Base-by-base conservation (phyloP, 2,329 filamentous ascomycete species). In the Ophiostoma tasmaniense region DNA sequence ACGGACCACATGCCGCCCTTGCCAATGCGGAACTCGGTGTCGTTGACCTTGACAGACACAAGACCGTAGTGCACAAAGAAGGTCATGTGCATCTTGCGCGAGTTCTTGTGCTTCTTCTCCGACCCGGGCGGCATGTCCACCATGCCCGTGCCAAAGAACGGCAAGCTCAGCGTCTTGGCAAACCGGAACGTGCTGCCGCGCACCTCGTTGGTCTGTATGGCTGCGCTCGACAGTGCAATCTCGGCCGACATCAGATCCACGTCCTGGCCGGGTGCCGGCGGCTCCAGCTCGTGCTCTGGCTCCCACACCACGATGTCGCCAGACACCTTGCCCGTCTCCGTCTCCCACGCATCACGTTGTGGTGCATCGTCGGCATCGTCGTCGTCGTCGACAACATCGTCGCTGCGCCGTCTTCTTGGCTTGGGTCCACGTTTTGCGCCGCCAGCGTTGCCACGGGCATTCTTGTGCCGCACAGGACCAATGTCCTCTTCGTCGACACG, bases 1-100 rank as follows among this genome's bases (percentile, higher is more conserved):
- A 99, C 93, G 78, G 97, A 93, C 85, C 92, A 98, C 78, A 93
- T 90, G 67, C 94, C 94, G 55, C 94, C 93, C 74, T 90, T 92
- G 50, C 89, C 88, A 72, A 97, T 93, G 69, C 90, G 88, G 77
- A 99, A 98, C 71, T 84, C 82, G 30, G 85, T 90, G 72, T 90
- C 86, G 73, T 90, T 87, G 65, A 96, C 86, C 35, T 87, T 90
- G 25, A 97, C 93, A 73, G 88, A 83, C 25, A 97, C 92, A 72
- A 90, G 88, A 28, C 95, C 95, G 62, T 86, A 85, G 74, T 92
- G 89, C 37, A 99, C 90, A 74, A 96, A 97, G 78, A 98, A 98
- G 0, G 91, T 89, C 90, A 99, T 95, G 76, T 97, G 93, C 92
- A 97, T 98, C 80, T 91, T 93, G 72, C 94, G 86, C 45, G 91